phyloP scores from a whole-genome alignment of 495 filamentous ascomycete species.

The Entonaema liquescens region DNA sequence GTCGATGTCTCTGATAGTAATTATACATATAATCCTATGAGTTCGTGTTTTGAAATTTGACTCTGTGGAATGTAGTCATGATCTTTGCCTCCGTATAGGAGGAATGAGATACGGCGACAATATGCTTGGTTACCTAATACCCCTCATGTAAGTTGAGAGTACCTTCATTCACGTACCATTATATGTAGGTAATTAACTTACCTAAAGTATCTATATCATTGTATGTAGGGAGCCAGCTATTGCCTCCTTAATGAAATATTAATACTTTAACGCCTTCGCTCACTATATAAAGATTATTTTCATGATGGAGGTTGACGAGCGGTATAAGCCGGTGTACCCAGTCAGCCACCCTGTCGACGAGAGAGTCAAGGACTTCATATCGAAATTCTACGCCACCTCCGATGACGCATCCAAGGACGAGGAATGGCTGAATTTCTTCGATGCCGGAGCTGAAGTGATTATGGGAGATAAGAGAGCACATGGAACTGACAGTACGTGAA shows the following conservation, averaged over 20 bases:
- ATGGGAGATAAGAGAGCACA: constrained; percentile 45
- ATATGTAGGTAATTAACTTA: no score
- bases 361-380: constrained; percentile 46
- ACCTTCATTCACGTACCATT: neutral
- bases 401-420: constrained; percentile 47
- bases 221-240: no score
- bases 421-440: constrained; percentile 52
- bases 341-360: constrained; percentile 24
- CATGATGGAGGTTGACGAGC: constrained; percentile 7
- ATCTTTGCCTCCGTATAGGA: no score
- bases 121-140: no score
- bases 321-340: constrained; percentile 48
- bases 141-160: neutral
- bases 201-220: no score
- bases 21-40: no score
- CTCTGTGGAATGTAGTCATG: no score
- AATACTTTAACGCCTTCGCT: neutral
- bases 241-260: neutral
- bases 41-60: no score
- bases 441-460: constrained; percentile 44
- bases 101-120: no score
- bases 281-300: neutral
- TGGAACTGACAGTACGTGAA: constrained; percentile 44
- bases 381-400: constrained; percentile 50
- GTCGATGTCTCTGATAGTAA: neutral